Evolutionary conservation across 805 yeast species (phyloP), one percentile per base, ranked within the genome.

Genomic region (Cyberlindnera mrakii): DNA sequence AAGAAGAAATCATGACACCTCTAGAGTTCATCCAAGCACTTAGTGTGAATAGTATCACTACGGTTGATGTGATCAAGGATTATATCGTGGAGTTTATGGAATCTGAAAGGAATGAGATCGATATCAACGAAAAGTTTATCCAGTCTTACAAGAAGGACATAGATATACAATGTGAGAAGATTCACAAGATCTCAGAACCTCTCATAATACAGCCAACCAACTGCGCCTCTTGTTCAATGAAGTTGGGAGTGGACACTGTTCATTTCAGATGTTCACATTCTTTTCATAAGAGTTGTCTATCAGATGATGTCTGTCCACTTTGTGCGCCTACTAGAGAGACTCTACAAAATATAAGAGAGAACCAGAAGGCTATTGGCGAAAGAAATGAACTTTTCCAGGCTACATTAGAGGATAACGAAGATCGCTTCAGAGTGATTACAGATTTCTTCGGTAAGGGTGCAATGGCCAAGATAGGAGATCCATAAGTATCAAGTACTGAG

Each of bases 401-500:
- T 30, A 71, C 82, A 5, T 61, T 93, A 44, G 64, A 60, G 3
- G 66, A 65, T 2, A 63, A 72, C 33, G 72, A 63, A 5, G 86
- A 84, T 51, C 74, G 85, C 50, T 82, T 90, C 60, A 82, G 79
- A 55, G 81, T 82, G 3, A 75, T 91, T 41, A 75, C 83, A 45
- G 95, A 87, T 43, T 90, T 82, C 59, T 75, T 90, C 36, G 96
- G 96, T 2, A 75, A 89, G 45, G 99, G 99, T 2, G 91, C 84
- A 0, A 75, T 90, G 78, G 87, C 82, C 39, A 62, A 41, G n/a
- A 39, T 41, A 4, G 46, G 45, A 11, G 46, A 44, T 31, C 40
- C 27, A 6, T 13, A n/a, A 34, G 13, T 34, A 13, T 9, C 4
- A 10, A 9, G 11, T 23, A 23, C 23, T 19, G 23, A 8, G 27